Evolutionary conservation across 495 filamentous ascomycete species (phyloP).

Genomic region (Penicillium argentinense): DNA sequence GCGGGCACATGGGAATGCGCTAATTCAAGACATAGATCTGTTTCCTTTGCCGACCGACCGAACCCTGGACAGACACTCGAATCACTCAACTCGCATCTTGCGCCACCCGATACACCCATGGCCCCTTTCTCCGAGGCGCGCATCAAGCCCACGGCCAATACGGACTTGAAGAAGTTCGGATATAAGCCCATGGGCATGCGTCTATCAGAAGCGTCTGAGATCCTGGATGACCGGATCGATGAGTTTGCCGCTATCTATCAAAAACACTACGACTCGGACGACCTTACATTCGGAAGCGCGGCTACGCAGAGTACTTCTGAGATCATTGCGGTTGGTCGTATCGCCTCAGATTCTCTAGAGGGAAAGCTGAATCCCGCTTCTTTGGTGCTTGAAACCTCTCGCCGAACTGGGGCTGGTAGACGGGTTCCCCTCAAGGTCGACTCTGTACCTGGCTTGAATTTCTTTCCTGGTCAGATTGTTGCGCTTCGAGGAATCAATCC

Average conservation of each 20-base stretch:
- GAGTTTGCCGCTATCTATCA: constrained; percentile 73
- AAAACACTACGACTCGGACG: constrained; percentile 70
- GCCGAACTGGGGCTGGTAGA: constrained; percentile 77
- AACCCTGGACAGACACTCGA: constrained; percentile 81
- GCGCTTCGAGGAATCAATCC: constrained; percentile 84
- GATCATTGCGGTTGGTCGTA: constrained; percentile 86
- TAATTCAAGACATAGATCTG: constrained; percentile 29
- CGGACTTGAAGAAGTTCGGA: constrained; percentile 82
- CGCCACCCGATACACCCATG: constrained; percentile 65
- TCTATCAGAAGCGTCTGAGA: constrained; percentile 84
- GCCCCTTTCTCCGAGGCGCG: constrained; percentile 72
- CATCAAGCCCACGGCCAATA: constrained; percentile 76
- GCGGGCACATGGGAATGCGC: not conserved
- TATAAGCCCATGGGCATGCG: constrained; percentile 96
- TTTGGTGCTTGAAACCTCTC: constrained; percentile 81
- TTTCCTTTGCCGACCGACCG: constrained; percentile 67
- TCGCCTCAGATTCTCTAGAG: constrained; percentile 80
- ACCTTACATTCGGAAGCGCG: constrained; percentile 84
- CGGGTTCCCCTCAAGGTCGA: constrained; percentile 79
- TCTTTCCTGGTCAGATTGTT: constrained; percentile 95
- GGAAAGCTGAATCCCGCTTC: constrained; percentile 82
- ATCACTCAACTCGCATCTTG: constrained; percentile 75
- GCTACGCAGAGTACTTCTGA: constrained; percentile 79
- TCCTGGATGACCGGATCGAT: constrained; percentile 93
- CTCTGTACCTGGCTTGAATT: constrained; percentile 66